Base-by-base conservation (phyloP, 805 yeast species). In the Lipomyces oligophaga region DNA sequence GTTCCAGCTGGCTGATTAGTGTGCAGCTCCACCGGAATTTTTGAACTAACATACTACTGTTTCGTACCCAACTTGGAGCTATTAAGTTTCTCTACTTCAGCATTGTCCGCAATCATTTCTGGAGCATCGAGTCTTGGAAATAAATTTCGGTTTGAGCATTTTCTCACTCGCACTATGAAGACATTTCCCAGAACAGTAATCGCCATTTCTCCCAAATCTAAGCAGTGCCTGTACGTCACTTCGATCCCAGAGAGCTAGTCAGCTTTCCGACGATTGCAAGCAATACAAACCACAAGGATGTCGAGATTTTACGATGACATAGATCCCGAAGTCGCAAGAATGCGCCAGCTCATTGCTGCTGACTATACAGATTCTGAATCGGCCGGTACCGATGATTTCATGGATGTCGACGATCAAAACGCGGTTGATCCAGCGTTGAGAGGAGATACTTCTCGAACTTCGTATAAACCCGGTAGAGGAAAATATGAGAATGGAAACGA, bases 31-130 rank as follows among this genome's bases (percentile, higher is more conserved):
- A 32, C 13, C 38, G 18, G 7, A 41, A 24, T 19, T 7, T 7
- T 11, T 7, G 8, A 13, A 11, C 6, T 16, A 20, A 38, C 78
- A 38, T 68, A 77, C 81, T 90, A 89, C 60, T 82, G 73, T 60
- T 81, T 79, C 0, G 96, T 88, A 5, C 97, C 97, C 38, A 90
- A 72, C 58, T 83, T 83, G 13, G 96, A 89, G 18, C 80, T 76
- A 60, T 84, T 81, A 37, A 88, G 70, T 35, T 79, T 53, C 19
- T 49, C 55, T 10, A 51, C 53, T 15, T 35, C 28, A 4, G 22
- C 39, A 36, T 31, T 36, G 27, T 30, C 16, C 19, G 18, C n/a
- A n/a, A n/a, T n/a, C n/a, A n/a, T n/a, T n/a, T n/a, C n/a, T n/a
- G n/a, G n/a, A n/a, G n/a, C n/a, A n/a, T n/a, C n/a, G n/a, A n/a